Evolutionary conservation across 1,284 basidiomycete genomes (phyloP).

Genomic region (Ganoderma sp.): DNA sequence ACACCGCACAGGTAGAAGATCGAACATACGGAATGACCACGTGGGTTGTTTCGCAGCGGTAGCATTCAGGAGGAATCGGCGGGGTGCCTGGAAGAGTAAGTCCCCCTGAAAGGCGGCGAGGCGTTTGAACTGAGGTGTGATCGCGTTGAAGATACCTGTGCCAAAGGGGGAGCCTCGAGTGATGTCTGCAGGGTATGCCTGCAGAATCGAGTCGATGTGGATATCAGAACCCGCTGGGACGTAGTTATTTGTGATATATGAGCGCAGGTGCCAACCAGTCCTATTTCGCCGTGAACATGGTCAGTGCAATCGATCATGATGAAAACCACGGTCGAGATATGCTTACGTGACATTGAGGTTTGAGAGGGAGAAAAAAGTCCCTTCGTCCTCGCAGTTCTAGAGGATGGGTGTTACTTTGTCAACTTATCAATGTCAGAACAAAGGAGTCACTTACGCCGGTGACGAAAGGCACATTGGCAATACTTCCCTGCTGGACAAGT

Average conservation of each 20-base stretch:
- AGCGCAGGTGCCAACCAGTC: conserved; percentile 18
- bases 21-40: conserved; percentile 54
- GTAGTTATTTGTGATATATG: conserved; percentile 39
- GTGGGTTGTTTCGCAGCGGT: conserved; percentile 49
- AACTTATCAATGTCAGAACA: background rate
- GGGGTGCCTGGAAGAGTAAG: conserved; percentile 55
- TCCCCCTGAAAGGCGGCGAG: conserved; percentile 57
- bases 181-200: conserved; percentile 45
- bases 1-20: background rate
- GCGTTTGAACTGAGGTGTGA: conserved; percentile 58
- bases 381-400: conserved; percentile 43
- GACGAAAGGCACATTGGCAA: conserved; percentile 43
- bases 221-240: conserved; percentile 39
- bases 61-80: conserved; percentile 41
- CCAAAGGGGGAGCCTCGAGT: conserved; percentile 38
- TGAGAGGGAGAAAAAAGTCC: conserved; percentile 40
- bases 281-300: conserved; percentile 5
- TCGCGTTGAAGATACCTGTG: conserved; percentile 50
- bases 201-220: conserved; percentile 43
- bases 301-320: background rate
- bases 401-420: background rate
- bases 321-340: too few species aligned
- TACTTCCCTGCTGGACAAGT: conserved; percentile 36
- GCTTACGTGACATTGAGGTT: conserved; percentile 30
- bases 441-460: conserved; percentile 29